Evolutionary conservation across 495 filamentous ascomycete species (phyloP), one percentile per base, ranked within the genome.

Genomic region (Aspergillus taichungensis): DNA sequence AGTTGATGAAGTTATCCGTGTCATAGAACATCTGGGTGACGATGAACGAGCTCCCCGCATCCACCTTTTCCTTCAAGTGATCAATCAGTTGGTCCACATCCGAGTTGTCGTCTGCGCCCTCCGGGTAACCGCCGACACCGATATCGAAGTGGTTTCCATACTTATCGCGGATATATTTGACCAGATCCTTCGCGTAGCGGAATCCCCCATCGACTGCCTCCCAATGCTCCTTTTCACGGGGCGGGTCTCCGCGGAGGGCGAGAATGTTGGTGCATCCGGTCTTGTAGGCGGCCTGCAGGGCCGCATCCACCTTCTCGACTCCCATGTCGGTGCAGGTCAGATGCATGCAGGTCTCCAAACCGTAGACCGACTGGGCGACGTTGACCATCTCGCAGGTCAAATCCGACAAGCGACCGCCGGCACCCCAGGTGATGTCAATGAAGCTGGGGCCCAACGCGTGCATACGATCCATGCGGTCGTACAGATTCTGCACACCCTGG

Each of bases 11-110:
- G 56, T 86, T 89, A 54, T 99, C 91, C 24, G 80, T 88, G 61
- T 97, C 90, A 68, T 99, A 99, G 66, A 95, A 95, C 94, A 99
- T 99, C 70, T 99, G 94, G 0, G 94, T 97, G 42, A 99, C 83
- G 39, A 99, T 80, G 64, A 95, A 96, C 8, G 86, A 82, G 42
- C 83, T 89, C 32, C 94, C 94, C 38, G 87, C 87, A 67, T 99
- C 94, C 38, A 97, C 82, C 67, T 99, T 99, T 68, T 97, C 87
- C 70, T 97, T 97, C 58, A 97, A 66, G 61, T 97, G 94, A 46
- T 95, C 84, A 45, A 97, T 79, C 59, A 97, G 74, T 18, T 77
- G 66, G 29, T 95, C 88, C 12, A 82, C 79, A 56, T 96, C 87
- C 37, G 83, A 73, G 53, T 94, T 85, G 56, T 97, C 94, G 52